Evolutionary conservation across 192 early-diverging fungal species (phyloP), one percentile per base, ranked within the genome.

Genomic region (Spizellomyces sp.): DNA sequence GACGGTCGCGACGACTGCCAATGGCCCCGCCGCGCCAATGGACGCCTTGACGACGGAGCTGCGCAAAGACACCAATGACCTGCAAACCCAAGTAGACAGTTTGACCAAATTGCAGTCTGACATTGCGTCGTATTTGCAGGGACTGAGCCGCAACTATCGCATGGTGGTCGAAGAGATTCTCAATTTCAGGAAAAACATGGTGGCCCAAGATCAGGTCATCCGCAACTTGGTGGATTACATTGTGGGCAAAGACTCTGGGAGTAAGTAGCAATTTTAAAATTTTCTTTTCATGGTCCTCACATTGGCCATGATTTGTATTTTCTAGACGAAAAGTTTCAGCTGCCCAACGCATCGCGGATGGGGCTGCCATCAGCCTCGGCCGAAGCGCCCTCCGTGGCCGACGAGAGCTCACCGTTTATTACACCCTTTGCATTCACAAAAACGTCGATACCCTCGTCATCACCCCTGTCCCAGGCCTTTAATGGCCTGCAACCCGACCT

Each of bases 341-440:
- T 36, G 27, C n/a, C 58, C n/a, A 22, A 12, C n/a, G 27, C 58
- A 60, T 60, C 58, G 15, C 27, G 17, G 12, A n/a, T 60, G 58
- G 15, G 17, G 27, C 10, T 60, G 58, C 58, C 58, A 4, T 36
- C 58, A 60, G 50, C 17, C 0, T 54, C 50, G 2, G 50, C 50
- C 0, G 14, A 12, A 54, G 50, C 17, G 50, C 2, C 12, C 50
- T 2, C 50, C 12, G 17, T 54, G 14, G 50, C 50, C 50, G 50
- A 54, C 17, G 50, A 54, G 50, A 19, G 17, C 14, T 54, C 50
- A 12, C 50, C 50, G 0, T 54, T 19, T 45, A 76, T 42, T 64
- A 76, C 47, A 67, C 64, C 41, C 55, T 84, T 69, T 36, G 58
- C 68, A 5, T 69, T 84, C 57, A 72, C 82, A 8, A 76, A 77